Base-by-base conservation (phyloP, 371 early-diverging fungal genomes). In the Mycotypha africana region DNA sequence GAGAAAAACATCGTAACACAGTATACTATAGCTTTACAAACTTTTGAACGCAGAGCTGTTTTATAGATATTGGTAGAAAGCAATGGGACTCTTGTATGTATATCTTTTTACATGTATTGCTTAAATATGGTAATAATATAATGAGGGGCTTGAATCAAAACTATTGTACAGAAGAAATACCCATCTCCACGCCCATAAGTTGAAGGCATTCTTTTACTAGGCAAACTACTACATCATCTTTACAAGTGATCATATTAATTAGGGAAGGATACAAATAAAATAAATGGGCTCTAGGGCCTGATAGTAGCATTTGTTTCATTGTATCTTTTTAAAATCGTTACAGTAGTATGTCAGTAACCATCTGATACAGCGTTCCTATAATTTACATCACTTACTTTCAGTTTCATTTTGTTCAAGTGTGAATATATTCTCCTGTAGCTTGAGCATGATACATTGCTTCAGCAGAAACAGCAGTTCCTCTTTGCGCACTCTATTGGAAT, bases 381-480 rank as follows among this genome's bases (percentile, higher is more conserved):
- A 16, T 31, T 32, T n/a, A 38, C 38, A 24, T 31, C 19, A 45
- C 56, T 64, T 51, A 49, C 58, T 43, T 46, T 42, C 23, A 38
- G 14, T n/a, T 15, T 41, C 24, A 30, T 53, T 47, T 46, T 51
- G 40, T 14, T 47, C 49, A 4, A 45, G 30, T 39, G 46, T 28
- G 6, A 77, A 49, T 31, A 75, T 69, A 25, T 76, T 63, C 12
- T 64, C 61, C 23, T 77, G 79, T 38, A 89, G 67, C 20, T 78
- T 43, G 31, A 91, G 64, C 25, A 75, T 74, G 19, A 79, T 73
- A 25, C 89, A 60, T 38, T 81, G 79, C 31, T 69, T 56, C 42
- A 93, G 66, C 20, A 91, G 66, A 46, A 83, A 62, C 3, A 80
- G 53, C 38, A 91, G 77, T 46, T 92, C 90, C 49, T 83, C 85